A percentile compares a stretch with the other conserved stretches of the same genome.
Evolutionary conservation across 1,139 yeast species (phyloP).

Genomic region (Hanseniaspora gamundiae): DNA sequence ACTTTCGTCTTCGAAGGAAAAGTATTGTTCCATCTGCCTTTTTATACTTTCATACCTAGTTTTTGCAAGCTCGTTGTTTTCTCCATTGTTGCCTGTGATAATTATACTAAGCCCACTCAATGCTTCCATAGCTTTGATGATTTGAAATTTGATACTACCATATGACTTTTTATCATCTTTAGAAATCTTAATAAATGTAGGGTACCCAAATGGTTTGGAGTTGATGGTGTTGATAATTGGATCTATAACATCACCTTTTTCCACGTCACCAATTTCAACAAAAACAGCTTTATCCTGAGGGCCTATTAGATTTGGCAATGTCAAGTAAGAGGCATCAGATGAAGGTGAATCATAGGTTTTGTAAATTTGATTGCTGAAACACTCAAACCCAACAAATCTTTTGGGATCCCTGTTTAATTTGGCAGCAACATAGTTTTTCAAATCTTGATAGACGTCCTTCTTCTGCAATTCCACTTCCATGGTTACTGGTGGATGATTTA

Average conservation of each 20-base stretch:
- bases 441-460: conserved; percentile 51
- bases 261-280: conserved; percentile 43
- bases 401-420: conserved; percentile 34
- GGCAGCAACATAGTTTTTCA: conserved; percentile 47
- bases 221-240: conserved; percentile 54
- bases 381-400: conserved; percentile 52
- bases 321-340: conserved; percentile 45
- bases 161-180: conserved; percentile 38
- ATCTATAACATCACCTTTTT: conserved; percentile 37
- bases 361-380: conserved; percentile 59
- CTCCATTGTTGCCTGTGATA: neutral
- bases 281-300: conserved; percentile 54
- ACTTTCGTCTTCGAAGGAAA: neutral
- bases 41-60: neutral
- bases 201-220: conserved; percentile 49
- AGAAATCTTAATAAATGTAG: conserved; percentile 54
- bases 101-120: conserved; percentile 23
- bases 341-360: conserved; percentile 53
- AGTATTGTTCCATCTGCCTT: neutral
- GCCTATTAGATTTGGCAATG: conserved; percentile 58
- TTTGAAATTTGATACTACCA: conserved; percentile 42
- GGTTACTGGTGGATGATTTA: conserved; percentile 35
- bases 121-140: conserved; percentile 34
- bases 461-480: conserved; percentile 65
- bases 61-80: neutral